Conservation (phyloP, 148 eudicot genomes). For the Camellia lanceoleosa region DNA sequence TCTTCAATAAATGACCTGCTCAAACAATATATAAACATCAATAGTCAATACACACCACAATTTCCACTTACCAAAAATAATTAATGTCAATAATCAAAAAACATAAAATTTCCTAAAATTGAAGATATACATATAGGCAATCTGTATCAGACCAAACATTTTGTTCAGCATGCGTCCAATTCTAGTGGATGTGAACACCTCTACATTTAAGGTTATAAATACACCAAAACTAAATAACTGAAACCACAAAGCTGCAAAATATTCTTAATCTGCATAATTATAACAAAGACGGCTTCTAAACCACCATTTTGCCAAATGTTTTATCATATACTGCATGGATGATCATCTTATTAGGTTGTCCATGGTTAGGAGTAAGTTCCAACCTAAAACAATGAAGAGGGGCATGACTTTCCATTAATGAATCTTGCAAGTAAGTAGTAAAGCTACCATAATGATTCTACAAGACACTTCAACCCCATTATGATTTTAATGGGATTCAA, state of each 20-base stretch:
- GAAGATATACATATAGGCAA: too few species aligned
- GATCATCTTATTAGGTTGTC: constrained; percentile 8
- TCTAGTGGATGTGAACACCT: too few species aligned
- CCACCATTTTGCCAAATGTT: neutral
- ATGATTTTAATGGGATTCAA: neutral
- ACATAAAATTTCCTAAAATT: too few species aligned
- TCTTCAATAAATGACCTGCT: constrained; percentile 85
- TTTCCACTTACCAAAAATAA: neutral
- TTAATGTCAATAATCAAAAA: too few species aligned
- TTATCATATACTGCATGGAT: neutral
- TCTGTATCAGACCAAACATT: too few species aligned
- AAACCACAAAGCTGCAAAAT: too few species aligned
- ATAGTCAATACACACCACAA: neutral
- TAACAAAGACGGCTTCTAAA: neutral
- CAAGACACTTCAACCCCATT: too few species aligned
- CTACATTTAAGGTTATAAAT: too few species aligned
- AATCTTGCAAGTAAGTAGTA: neutral
- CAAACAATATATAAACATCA: constrained; percentile 11
- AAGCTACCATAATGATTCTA: neutral
- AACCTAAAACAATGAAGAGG: neutral
- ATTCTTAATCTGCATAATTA: neutral
- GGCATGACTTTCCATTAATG: neutral
- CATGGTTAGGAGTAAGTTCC: neutral
- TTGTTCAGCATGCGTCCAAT: too few species aligned
- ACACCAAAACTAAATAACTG: too few species aligned